Evolutionary conservation across 1,284 basidiomycete genomes (phyloP).

Genomic region (Pterula multifida): DNA sequence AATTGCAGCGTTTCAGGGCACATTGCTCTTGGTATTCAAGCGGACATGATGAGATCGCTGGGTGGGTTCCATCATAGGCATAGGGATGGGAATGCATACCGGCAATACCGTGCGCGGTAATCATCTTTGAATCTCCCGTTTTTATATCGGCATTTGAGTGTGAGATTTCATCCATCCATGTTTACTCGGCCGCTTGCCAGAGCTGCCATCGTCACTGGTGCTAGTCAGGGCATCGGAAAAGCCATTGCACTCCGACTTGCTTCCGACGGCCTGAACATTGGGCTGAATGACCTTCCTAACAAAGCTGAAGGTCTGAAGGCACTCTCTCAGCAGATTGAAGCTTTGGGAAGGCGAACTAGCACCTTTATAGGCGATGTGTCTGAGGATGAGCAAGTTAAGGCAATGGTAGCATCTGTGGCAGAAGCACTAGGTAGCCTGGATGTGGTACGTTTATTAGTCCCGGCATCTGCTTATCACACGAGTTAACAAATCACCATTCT

Average conservation of each 20-base stretch:
- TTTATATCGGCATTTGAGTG: too few species aligned
- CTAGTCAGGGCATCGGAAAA: constrained; percentile 12
- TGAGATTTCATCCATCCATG: not conserved
- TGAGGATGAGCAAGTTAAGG: constrained; percentile 10
- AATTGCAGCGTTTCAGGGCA: too few species aligned
- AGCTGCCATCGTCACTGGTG: constrained; percentile 9
- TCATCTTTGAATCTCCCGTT: too few species aligned
- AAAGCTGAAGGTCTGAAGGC: constrained; percentile 1
- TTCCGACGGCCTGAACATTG: constrained; percentile 11
- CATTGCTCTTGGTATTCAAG: too few species aligned
- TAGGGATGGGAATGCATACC: too few species aligned
- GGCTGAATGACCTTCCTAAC: constrained; percentile 8
- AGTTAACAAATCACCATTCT: not conserved
- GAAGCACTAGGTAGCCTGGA: constrained; percentile 12
- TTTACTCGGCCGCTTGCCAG: not conserved
- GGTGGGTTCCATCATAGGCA: too few species aligned
- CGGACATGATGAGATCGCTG: too few species aligned
- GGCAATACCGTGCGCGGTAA: too few species aligned
- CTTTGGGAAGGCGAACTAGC: not conserved
- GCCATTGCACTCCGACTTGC: constrained; percentile 12
- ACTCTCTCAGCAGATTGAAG: constrained; percentile 7
- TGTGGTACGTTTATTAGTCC: constrained; percentile 8
- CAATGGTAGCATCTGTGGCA: constrained; percentile 10
- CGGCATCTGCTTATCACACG: not conserved
- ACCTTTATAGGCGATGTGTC: constrained; percentile 7